Conservation (phyloP, 2,329 filamentous ascomycete species). For the Fusarium oligoseptatum region DNA sequence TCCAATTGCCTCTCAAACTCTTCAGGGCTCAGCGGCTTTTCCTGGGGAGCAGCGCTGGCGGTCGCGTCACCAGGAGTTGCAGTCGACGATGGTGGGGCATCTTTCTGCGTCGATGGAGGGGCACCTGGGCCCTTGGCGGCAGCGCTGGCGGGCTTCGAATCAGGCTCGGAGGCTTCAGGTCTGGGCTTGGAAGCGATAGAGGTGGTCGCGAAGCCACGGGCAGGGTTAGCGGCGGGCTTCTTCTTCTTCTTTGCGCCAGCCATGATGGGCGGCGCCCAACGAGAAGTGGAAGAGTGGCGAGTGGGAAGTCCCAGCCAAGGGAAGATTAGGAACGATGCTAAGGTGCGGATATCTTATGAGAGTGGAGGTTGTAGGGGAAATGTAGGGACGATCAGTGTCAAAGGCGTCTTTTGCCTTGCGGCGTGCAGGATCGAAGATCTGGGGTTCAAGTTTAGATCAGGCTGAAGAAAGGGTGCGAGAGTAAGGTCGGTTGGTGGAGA, state of each 20-base stretch:
- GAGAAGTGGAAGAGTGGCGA: not conserved
- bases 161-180: slow-evolving; percentile 66
- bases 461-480: slow-evolving; percentile 22
- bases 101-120: slow-evolving; percentile 48
- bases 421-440: slow-evolving; percentile 15
- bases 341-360: slow-evolving; percentile 10
- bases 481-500: slow-evolving; percentile 30
- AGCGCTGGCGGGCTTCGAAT: slow-evolving; percentile 40
- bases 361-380: not conserved
- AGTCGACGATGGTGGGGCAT: slow-evolving; percentile 49
- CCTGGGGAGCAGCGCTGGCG: slow-evolving; percentile 32
- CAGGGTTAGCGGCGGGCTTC: slow-evolving; percentile 88
- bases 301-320: slow-evolving; percentile 4
- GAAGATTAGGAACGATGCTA: not conserved
- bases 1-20: slow-evolving; percentile 92
- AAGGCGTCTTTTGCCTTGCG: not conserved
- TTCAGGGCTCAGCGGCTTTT: slow-evolving; percentile 78
- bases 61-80: slow-evolving; percentile 44
- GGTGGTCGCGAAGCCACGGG: slow-evolving; percentile 92
- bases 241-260: slow-evolving; percentile 86
- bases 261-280: slow-evolving; percentile 63
- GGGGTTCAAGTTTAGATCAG: slow-evolving; percentile 7
- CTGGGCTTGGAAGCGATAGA: slow-evolving; percentile 88
- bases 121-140: slow-evolving; percentile 45
- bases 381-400: not conserved